Base-by-base conservation (phyloP, 495 filamentous ascomycete genomes). In the Penicillium simplicissimum region DNA sequence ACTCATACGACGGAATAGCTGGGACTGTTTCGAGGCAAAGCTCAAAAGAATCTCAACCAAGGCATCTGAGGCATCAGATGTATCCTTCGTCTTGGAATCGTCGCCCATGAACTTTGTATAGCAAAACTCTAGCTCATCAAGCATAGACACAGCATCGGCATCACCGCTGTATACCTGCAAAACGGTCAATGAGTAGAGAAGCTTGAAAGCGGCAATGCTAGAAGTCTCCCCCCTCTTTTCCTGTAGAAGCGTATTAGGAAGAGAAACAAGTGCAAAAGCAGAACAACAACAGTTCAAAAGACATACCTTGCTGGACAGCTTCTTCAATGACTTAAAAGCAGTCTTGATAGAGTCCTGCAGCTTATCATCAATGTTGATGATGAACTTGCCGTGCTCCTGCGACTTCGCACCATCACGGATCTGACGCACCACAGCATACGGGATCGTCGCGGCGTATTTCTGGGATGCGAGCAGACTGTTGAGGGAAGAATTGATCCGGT, bases 151-250 rank as follows among this genome's bases (percentile, higher is more conserved):
- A 7, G 93, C 90, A 64, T 98, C 95, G 0, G 89, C 82, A 58
- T 96, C 91, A 19, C 89, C 90, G 66, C 92, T 90, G 75, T 95
- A 94, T n/a, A 96, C 81, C 68, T 96, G 91, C 34, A 97, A 74
- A 51, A 97, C 84, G 2, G 89, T 88, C 58, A 96, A 81, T n/a
- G 90, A 90, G 72, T 95, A 93, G 8, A 97, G 79, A 8, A 97
- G 81, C 45, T 87, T 87, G 61, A 96, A 88, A 0, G 90, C 89
- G 40, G 85, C 68, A 57, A 76, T 64, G 56, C 75, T 68, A 11
- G 74, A 67, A 17, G 58, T 62, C 51, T 76, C 69, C 3, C 70
- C 71, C 43, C 77, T 75, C 60, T 78, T 76, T n/a, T 78, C 73
- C 75, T 75, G 14, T 33, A 23, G 21, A 49, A 28, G 56, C n/a